phyloP scores from a whole-genome alignment of 2,329 filamentous ascomycete species.

The Arthroderma uncinatum region DNA sequence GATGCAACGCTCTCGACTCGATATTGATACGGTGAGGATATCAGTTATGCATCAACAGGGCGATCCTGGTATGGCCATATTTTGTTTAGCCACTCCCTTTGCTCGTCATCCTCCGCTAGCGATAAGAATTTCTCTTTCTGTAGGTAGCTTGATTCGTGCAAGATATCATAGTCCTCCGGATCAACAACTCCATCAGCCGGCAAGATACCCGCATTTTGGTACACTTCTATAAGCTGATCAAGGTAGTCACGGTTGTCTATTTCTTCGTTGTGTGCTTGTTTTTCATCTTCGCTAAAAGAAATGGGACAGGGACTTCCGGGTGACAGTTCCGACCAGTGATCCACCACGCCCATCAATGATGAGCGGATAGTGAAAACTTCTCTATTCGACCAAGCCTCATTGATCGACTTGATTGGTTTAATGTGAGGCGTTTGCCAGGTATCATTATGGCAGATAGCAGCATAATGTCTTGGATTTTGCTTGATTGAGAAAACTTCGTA shows the following conservation, averaged over 20 bases:
- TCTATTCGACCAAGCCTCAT: not conserved
- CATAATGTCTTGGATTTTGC: not conserved
- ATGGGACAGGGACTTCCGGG: not conserved
- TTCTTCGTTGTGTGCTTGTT: not conserved
- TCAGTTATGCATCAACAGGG: not conserved
- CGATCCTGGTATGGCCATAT: not conserved
- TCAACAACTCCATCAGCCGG: slow-evolving; percentile 5
- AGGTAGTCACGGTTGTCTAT: slow-evolving; percentile 7
- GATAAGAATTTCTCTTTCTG: slow-evolving; percentile 1
- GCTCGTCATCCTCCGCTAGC: not conserved
- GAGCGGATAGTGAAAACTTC: slow-evolving; percentile 5
- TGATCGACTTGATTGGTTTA: slow-evolving; percentile 1
- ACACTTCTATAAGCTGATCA: not conserved
- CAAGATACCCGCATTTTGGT: not conserved
- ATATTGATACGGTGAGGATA: too few species aligned
- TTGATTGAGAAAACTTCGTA: not conserved
- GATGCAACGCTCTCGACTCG: too few species aligned
- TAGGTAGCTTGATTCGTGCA: not conserved
- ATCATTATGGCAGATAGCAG: slow-evolving; percentile 1
- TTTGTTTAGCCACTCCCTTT: slow-evolving; percentile 2
- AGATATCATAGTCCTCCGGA: slow-evolving; percentile 5
- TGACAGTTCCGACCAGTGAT: not conserved
- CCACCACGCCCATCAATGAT: not conserved
- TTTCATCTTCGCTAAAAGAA: not conserved
- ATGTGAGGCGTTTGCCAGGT: not conserved